Evolutionary conservation across 1,284 basidiomycete genomes (phyloP).

Genomic region (Pseudozyma sp.): DNA sequence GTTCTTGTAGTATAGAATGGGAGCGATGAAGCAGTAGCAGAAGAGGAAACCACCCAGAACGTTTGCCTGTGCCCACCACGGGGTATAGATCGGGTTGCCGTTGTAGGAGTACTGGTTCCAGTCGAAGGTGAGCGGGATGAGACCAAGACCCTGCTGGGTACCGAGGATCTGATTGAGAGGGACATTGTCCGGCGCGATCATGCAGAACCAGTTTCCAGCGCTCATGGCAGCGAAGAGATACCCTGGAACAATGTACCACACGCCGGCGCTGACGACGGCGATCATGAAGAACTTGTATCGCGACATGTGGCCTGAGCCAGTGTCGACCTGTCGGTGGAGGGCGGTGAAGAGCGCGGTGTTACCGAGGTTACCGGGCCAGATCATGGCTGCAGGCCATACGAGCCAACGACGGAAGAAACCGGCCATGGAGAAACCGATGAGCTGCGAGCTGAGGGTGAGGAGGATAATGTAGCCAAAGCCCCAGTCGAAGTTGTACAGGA

Average conservation of each 20-base stretch:
- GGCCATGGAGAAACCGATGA: slow-evolving; percentile 62
- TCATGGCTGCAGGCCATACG: slow-evolving; percentile 64
- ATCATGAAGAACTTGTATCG: slow-evolving; percentile 57
- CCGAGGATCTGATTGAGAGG: slow-evolving; percentile 64
- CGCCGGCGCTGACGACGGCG: slow-evolving; percentile 44
- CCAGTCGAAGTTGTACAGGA: slow-evolving; percentile 47
- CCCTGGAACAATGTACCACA: slow-evolving; percentile 62
- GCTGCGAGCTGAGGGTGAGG: slow-evolving; percentile 71
- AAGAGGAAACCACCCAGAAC: slow-evolving; percentile 51
- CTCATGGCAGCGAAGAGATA: slow-evolving; percentile 60
- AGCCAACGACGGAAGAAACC: slow-evolving; percentile 60
- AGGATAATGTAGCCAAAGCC: slow-evolving; percentile 71
- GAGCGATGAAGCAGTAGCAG: slow-evolving; percentile 58
- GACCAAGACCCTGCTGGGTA: slow-evolving; percentile 50
- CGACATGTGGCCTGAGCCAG: slow-evolving; percentile 70
- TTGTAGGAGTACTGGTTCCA: slow-evolving; percentile 57
- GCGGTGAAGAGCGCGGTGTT: slow-evolving; percentile 59
- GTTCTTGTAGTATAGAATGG: slow-evolving; percentile 64
- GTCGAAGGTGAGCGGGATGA: slow-evolving; percentile 60
- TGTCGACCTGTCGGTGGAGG: slow-evolving; percentile 54
- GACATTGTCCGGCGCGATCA: slow-evolving; percentile 61
- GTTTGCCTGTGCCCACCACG: slow-evolving; percentile 58
- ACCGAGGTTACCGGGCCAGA: slow-evolving; percentile 62
- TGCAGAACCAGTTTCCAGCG: slow-evolving; percentile 61
- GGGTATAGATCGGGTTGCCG: slow-evolving; percentile 54